Conservation (phyloP, 371 early-diverging fungal species). For the Circinella umbellata region DNA sequence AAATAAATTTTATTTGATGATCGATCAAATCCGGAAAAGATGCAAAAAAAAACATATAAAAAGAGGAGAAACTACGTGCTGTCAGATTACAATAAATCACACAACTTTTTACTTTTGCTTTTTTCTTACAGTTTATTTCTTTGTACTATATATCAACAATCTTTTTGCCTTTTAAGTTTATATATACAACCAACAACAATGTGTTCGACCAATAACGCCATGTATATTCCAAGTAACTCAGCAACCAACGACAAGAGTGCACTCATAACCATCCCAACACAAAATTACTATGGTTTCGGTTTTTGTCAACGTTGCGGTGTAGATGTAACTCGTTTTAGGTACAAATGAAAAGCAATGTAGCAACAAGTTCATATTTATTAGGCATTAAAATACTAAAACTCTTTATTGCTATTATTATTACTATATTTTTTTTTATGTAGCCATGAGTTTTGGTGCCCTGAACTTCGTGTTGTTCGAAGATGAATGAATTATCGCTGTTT, state of each 20-base stretch:
- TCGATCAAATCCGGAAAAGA: slow-evolving; percentile 2
- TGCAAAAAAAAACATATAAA: not conserved
- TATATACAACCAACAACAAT: not conserved
- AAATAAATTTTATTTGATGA: not conserved
- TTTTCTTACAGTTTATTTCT: not conserved
- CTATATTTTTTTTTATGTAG: not conserved
- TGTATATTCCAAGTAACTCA: not conserved
- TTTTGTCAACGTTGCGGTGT: slow-evolving; percentile 1
- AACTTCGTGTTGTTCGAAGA: not conserved
- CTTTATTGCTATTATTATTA: too few species aligned
- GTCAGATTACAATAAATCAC: not conserved
- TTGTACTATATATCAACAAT: not conserved
- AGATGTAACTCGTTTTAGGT: slow-evolving; percentile 12
- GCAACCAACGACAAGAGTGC: not conserved
- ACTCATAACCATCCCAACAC: not conserved
- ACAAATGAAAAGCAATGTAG: not conserved
- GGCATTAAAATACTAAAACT: too few species aligned
- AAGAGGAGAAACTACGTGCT: not conserved
- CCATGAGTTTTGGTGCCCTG: slow-evolving; percentile 11
- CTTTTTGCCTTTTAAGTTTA: not conserved
- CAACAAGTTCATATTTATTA: too few species aligned
- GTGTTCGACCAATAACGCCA: not conserved
- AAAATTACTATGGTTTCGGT: not conserved
- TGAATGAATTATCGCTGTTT: not conserved
- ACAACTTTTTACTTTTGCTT: not conserved